Conservation (phyloP, 176 grass and related monocot species). For the Cymbopogon citratus region DNA sequence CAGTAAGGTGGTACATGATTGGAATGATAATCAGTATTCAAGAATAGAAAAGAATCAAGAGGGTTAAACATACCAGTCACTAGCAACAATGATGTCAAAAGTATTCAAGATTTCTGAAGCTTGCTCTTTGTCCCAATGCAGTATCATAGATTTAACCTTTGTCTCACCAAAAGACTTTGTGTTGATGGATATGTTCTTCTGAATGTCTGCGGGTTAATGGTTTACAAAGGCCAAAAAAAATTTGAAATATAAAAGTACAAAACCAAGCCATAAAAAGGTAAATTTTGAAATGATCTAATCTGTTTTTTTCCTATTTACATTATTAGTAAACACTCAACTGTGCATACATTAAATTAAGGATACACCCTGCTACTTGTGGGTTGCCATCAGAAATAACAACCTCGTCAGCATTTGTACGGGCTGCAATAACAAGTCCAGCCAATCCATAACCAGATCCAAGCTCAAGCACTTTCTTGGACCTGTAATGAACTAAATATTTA, state of each 20-base stretch:
- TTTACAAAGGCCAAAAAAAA: constrained; percentile 23
- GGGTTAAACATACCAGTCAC: constrained; percentile 72
- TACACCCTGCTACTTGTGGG: constrained; percentile 90
- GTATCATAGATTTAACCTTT: constrained; percentile 58
- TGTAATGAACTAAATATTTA: constrained; percentile 24
- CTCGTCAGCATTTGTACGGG: constrained; percentile 61
- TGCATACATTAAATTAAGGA: constrained; percentile 44
- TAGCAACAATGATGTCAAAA: constrained; percentile 90
- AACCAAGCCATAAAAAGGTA: background rate
- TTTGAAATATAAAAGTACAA: background rate
- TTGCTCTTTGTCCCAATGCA: constrained; percentile 74
- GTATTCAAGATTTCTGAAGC: constrained; percentile 47
- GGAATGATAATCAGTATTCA: background rate
- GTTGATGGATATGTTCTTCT: constrained; percentile 69
- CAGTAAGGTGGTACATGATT: background rate
- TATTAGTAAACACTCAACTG: background rate
- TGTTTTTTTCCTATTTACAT: background rate
- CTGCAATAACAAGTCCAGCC: constrained; percentile 74
- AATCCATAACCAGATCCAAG: constrained; percentile 93
- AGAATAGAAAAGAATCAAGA: constrained; percentile 13
- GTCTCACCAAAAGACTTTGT: constrained; percentile 56
- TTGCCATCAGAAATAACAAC: constrained; percentile 95
- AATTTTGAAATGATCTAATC: background rate
- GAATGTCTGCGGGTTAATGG: constrained; percentile 84
- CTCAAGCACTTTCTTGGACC: constrained; percentile 88